Percentiles rank a stretch among this genome's conserved stretches.
phyloP scores from a whole-genome alignment of 106 monocot species.

The Platanthera guangdongensis region DNA sequence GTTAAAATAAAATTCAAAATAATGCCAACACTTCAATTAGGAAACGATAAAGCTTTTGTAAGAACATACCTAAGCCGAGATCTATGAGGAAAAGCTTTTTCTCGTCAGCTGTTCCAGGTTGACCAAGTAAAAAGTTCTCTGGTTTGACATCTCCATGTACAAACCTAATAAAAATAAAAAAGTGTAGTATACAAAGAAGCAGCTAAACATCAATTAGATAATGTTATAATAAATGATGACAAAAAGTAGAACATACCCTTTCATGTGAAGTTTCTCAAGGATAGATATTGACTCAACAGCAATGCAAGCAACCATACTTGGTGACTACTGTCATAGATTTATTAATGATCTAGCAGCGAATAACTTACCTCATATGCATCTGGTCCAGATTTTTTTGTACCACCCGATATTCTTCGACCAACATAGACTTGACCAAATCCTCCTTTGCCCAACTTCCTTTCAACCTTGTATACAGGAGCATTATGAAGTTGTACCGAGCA shows the following conservation, averaged over 20 bases:
- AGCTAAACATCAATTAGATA: slow-evolving; percentile 2
- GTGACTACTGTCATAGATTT: slow-evolving; percentile 13
- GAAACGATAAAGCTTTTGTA: not conserved
- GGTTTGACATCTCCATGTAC: slow-evolving; percentile 99
- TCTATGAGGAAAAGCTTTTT: slow-evolving; percentile 97
- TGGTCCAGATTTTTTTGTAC: slow-evolving; percentile 73
- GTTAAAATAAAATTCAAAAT: not conserved
- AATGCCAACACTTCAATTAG: not conserved
- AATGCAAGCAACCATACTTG: slow-evolving; percentile 91
- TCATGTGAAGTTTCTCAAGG: slow-evolving; percentile 92
- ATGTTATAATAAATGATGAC: not conserved
- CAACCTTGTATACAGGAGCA: slow-evolving; percentile 92
- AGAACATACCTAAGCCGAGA: slow-evolving; percentile 79
- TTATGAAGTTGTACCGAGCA: slow-evolving; percentile 87
- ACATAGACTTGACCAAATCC: slow-evolving; percentile 99
- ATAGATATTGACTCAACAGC: slow-evolving; percentile 94
- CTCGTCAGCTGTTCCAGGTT: slow-evolving; percentile 83
- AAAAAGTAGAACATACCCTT: slow-evolving; percentile 39
- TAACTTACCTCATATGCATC: slow-evolving; percentile 85
- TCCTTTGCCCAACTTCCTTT: slow-evolving; percentile 99
- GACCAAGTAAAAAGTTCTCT: slow-evolving; percentile 94
- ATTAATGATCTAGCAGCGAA: not conserved
- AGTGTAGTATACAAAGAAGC: not conserved
- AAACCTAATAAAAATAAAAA: slow-evolving; percentile 39
- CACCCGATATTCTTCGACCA: slow-evolving; percentile 84